phyloP scores from a whole-genome alignment of 139 green algal genomes.

The Closterium sp. region DNA sequence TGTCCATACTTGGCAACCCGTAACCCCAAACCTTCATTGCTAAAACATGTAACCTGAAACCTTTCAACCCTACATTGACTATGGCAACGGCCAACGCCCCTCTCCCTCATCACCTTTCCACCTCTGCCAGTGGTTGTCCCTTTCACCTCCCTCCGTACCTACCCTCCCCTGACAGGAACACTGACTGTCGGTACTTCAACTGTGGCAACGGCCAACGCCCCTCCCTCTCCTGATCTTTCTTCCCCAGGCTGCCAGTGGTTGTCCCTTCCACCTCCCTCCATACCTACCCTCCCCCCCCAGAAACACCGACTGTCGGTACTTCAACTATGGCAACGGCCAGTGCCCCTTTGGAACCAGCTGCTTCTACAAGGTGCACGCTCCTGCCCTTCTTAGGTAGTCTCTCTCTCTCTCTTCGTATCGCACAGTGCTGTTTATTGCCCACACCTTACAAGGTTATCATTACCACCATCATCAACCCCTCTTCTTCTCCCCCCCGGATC shows the following conservation, averaged over 20 bases:
- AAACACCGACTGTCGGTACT: conserved; percentile 50
- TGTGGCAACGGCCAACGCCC: conserved; percentile 51
- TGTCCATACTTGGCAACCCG: no score
- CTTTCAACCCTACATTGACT: conserved; percentile 52
- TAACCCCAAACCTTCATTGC: no score
- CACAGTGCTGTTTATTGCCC: conserved; percentile 3
- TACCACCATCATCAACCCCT: not conserved
- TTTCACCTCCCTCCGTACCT: not conserved
- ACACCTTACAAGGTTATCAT: not conserved
- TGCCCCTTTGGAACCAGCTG: conserved; percentile 56
- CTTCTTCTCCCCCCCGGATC: not conserved
- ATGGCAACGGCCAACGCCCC: conserved; percentile 47
- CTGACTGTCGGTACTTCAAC: conserved; percentile 53
- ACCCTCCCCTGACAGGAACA: conserved; percentile 2
- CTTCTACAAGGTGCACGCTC: conserved; percentile 48
- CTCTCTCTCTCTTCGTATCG: no score
- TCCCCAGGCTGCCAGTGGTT: no score
- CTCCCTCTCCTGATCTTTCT: conserved; percentile 53
- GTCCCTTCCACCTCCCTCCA: not conserved
- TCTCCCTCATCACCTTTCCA: conserved; percentile 54
- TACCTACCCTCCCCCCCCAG: not conserved
- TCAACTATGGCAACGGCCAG: conserved; percentile 50
- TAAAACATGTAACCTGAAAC: no score
- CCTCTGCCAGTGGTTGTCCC: not conserved
- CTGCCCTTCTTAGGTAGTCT: not conserved